Evolutionary conservation across 2,329 filamentous ascomycete genomes (phyloP).

Genomic region (Penicillium polonicum): DNA sequence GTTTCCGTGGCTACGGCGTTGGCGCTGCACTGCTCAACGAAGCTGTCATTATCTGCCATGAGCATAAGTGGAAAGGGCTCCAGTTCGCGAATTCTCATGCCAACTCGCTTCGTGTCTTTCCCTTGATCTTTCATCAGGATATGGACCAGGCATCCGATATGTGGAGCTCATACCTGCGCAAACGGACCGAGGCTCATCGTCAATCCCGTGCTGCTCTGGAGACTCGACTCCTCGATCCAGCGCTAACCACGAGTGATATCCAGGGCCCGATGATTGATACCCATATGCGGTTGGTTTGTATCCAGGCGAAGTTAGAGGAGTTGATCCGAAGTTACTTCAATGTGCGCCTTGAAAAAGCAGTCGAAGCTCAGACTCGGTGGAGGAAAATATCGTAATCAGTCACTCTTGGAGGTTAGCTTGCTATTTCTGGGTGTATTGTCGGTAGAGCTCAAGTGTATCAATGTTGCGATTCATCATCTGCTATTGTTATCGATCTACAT

Average conservation of each 20-base stretch:
- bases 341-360: not conserved
- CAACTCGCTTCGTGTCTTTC: conserved; percentile 65
- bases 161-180: not conserved
- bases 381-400: not conserved
- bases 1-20: conserved; percentile 69
- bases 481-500: not conserved
- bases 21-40: conserved; percentile 71
- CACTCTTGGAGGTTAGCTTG: not conserved
- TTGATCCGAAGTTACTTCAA: not conserved
- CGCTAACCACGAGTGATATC: not conserved
- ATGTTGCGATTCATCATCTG: not conserved
- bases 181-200: not conserved
- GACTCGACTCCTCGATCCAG: not conserved
- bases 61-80: conserved; percentile 66
- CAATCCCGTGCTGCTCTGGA: not conserved
- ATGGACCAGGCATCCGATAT: not conserved
- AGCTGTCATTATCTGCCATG: conserved; percentile 66
- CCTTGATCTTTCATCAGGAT: conserved; percentile 33
- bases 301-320: not conserved
- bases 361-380: not conserved
- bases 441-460: too few species aligned
- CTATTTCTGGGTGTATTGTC: not conserved
- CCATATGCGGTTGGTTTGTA: not conserved
- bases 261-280: not conserved
- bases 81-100: conserved; percentile 76